These are phyloP conservation scores for Boletellus sp. DNA, from an alignment of 1,284 basidiomycete species.

Conservation along the genomic window DNA sequence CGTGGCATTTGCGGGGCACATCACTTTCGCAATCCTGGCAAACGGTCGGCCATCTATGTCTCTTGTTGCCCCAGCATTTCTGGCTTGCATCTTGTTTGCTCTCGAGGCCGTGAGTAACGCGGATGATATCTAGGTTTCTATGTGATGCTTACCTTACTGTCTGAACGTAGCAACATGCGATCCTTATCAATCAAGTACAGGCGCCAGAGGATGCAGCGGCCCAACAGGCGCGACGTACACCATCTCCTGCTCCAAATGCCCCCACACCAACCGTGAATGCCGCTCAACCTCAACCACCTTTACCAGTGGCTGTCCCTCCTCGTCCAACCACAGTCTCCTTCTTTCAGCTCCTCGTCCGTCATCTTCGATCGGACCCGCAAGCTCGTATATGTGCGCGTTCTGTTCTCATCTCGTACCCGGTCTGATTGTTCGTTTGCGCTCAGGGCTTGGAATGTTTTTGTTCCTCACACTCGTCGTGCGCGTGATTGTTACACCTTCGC, in stretches of 20 bases:
- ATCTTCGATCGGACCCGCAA: slow-evolving; percentile 66
- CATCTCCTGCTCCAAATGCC: slow-evolving; percentile 6
- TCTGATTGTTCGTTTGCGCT: background rate
- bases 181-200: slow-evolving; percentile 78
- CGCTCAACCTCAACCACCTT: slow-evolving; percentile 17
- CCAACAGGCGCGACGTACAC: slow-evolving; percentile 19
- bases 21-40: slow-evolving; percentile 79
- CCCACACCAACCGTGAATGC: background rate
- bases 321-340: slow-evolving; percentile 35
- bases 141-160: background rate
- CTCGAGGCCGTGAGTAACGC: slow-evolving; percentile 62
- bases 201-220: slow-evolving; percentile 62
- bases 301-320: slow-evolving; percentile 15
- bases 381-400: slow-evolving; percentile 59
- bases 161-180: slow-evolving; percentile 71
- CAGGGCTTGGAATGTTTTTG: slow-evolving; percentile 67
- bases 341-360: slow-evolving; percentile 49
- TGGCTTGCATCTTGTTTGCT: slow-evolving; percentile 68
- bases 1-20: slow-evolving; percentile 79
- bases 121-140: background rate
- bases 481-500: slow-evolving; percentile 66
- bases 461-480: slow-evolving; percentile 70
- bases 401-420: background rate
- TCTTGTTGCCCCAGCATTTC: slow-evolving; percentile 77
- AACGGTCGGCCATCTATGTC: slow-evolving; percentile 77